Conservation (phyloP, 2,329 filamentous ascomycete species). For the Ascochyta pisi region DNA sequence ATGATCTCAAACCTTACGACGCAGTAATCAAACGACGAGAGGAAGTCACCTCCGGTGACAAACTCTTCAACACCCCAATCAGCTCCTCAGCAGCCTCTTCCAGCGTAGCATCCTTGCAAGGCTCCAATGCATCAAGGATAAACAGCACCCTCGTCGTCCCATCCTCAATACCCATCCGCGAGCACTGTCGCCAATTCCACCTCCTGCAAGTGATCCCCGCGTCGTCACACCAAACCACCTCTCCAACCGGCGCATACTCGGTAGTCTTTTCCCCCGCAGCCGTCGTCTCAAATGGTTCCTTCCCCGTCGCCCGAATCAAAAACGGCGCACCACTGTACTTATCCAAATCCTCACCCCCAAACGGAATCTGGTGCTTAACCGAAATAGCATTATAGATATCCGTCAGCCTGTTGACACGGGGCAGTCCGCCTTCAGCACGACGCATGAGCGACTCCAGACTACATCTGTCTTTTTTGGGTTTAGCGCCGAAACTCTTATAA, state of each 20-base stretch:
- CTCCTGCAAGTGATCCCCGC: slow-evolving; percentile 48
- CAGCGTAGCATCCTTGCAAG: slow-evolving; percentile 30
- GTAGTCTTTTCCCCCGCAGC: slow-evolving; percentile 35
- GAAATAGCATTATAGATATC: slow-evolving; percentile 52
- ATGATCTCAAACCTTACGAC: not conserved
- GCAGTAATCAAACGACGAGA: slow-evolving; percentile 9
- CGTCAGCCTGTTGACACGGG: slow-evolving; percentile 49
- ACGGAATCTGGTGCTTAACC: slow-evolving; percentile 49
- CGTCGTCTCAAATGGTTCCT: slow-evolving; percentile 45
- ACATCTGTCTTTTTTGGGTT: slow-evolving; percentile 48
- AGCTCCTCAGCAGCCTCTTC: slow-evolving; percentile 39
- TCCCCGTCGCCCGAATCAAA: slow-evolving; percentile 42
- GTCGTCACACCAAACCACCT: slow-evolving; percentile 52
- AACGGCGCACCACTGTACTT: slow-evolving; percentile 46
- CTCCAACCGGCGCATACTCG: slow-evolving; percentile 37
- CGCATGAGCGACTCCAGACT: slow-evolving; percentile 49
- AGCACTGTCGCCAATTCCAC: slow-evolving; percentile 52
- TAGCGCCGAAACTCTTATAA: slow-evolving; percentile 51
- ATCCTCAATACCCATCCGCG: slow-evolving; percentile 46
- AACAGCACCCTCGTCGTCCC: slow-evolving; percentile 47
- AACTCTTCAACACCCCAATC: slow-evolving; percentile 20
- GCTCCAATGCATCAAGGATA: slow-evolving; percentile 43
- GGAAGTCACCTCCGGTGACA: slow-evolving; percentile 22
- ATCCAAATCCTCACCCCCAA: slow-evolving; percentile 50
- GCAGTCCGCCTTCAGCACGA: slow-evolving; percentile 42